phyloP scores from a whole-genome alignment of 768 basidiomycete species.

The Tylopilus rubrobrunneus region DNA sequence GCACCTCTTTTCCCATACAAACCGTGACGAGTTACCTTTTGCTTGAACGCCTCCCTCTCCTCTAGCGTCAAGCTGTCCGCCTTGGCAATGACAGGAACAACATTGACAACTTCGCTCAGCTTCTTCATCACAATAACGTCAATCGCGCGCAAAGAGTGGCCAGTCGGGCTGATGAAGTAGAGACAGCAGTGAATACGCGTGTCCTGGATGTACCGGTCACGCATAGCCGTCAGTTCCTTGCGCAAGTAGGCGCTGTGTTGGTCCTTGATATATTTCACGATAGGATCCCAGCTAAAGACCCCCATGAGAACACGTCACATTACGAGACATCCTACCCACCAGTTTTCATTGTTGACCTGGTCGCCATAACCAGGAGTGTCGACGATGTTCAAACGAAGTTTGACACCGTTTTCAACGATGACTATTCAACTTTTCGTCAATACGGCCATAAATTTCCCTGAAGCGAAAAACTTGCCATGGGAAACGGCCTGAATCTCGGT shows the following conservation, averaged over 20 bases:
- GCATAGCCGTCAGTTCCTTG: constrained; percentile 98
- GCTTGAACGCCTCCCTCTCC: constrained; percentile 91
- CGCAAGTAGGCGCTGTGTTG: constrained; percentile 98
- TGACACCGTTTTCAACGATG: constrained; percentile 94
- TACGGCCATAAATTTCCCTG: not conserved
- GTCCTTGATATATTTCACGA: constrained; percentile 99
- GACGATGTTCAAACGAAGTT: constrained; percentile 92
- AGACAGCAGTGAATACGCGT: constrained; percentile 98
- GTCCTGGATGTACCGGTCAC: constrained; percentile 97
- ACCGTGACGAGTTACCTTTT: constrained; percentile 52
- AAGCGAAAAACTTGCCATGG: constrained; percentile 57
- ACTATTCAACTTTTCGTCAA: constrained; percentile 45
- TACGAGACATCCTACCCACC: constrained; percentile 47
- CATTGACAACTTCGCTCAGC: constrained; percentile 97
- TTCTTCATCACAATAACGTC: constrained; percentile 99
- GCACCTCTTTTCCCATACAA: not conserved
- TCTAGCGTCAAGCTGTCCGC: constrained; percentile 90
- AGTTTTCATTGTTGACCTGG: constrained; percentile 98
- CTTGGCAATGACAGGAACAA: constrained; percentile 99
- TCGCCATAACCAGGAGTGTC: constrained; percentile 99
- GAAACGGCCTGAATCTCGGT: constrained; percentile 95
- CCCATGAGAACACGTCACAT: not conserved
- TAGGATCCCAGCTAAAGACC: constrained; percentile 88
- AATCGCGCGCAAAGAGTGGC: constrained; percentile 92
- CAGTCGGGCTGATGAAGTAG: constrained; percentile 99